phyloP scores from a whole-genome alignment of 106 monocot genomes.

The Phalaenopsis equestris region DNA sequence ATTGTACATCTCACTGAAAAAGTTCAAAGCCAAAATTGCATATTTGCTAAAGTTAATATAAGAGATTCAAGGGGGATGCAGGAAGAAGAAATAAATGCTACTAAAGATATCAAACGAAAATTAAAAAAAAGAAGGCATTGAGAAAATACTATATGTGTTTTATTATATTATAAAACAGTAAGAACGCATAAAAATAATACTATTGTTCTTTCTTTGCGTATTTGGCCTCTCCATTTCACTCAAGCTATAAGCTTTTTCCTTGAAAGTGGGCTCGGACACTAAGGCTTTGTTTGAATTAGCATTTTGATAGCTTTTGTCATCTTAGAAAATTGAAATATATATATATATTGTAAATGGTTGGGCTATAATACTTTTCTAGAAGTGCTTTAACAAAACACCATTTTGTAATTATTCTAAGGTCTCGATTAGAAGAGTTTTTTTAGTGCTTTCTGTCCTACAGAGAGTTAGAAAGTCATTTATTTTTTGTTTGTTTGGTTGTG shows the following conservation, averaged over 20 bases:
- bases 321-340: too few species aligned
- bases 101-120: background rate
- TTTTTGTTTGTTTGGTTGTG: too few species aligned
- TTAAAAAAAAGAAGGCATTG: background rate
- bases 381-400: too few species aligned
- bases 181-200: background rate
- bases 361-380: too few species aligned
- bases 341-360: too few species aligned
- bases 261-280: background rate
- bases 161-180: background rate
- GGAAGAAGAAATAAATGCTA: background rate
- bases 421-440: too few species aligned
- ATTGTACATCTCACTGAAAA: slow-evolving; percentile 56
- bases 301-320: too few species aligned
- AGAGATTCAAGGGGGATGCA: background rate
- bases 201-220: background rate
- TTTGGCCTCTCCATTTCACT: background rate
- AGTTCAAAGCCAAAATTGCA: background rate
- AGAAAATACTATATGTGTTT: background rate
- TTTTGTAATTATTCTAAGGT: too few species aligned
- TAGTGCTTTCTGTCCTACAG: too few species aligned
- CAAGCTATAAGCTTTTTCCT: background rate
- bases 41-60: background rate
- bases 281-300: too few species aligned
- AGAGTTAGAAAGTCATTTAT: too few species aligned